Evolutionary conservation across 495 filamentous ascomycete genomes (phyloP).

Genomic region (Saxophila tyrrhenica): DNA sequence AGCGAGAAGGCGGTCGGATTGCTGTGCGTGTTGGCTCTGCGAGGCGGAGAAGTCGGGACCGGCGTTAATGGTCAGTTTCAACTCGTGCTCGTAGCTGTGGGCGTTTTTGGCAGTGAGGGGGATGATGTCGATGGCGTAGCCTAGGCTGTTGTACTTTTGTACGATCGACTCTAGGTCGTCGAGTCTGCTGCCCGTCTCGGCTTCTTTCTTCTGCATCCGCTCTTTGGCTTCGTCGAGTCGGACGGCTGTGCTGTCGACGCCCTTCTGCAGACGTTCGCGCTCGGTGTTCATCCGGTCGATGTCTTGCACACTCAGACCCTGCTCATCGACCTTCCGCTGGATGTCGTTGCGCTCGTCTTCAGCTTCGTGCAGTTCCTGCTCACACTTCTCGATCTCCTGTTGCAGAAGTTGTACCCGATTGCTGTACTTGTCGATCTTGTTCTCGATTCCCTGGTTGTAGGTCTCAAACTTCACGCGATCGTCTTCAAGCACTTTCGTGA

Average conservation of each 20-base stretch:
- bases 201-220: constrained; percentile 70
- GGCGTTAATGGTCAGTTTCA: constrained; percentile 54
- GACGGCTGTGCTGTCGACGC: constrained; percentile 58
- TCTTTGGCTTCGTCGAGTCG: constrained; percentile 73
- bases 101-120: constrained; percentile 75
- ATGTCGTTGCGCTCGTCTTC: constrained; percentile 71
- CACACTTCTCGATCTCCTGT: constrained; percentile 66
- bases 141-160: constrained; percentile 82
- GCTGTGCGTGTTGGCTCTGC: constrained; percentile 39
- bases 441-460: constrained; percentile 70
- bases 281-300: constrained; percentile 98
- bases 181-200: constrained; percentile 67
- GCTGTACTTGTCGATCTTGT: constrained; percentile 75
- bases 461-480: constrained; percentile 86
- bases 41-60: constrained; percentile 68
- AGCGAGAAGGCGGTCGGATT: constrained; percentile 58
- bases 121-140: constrained; percentile 85
- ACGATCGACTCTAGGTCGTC: constrained; percentile 81
- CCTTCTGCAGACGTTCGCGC: constrained; percentile 78
- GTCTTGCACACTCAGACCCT: constrained; percentile 89
- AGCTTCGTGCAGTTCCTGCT: constrained; percentile 61
- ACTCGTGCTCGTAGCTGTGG: constrained; percentile 71
- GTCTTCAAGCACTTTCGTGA: constrained; percentile 76
- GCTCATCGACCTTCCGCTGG: constrained; percentile 74
- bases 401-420: constrained; percentile 61